These are phyloP conservation scores for Hypoxylon sp. DNA, from an alignment of 2,329 filamentous ascomycete species.

Conservation along the genomic window DNA sequence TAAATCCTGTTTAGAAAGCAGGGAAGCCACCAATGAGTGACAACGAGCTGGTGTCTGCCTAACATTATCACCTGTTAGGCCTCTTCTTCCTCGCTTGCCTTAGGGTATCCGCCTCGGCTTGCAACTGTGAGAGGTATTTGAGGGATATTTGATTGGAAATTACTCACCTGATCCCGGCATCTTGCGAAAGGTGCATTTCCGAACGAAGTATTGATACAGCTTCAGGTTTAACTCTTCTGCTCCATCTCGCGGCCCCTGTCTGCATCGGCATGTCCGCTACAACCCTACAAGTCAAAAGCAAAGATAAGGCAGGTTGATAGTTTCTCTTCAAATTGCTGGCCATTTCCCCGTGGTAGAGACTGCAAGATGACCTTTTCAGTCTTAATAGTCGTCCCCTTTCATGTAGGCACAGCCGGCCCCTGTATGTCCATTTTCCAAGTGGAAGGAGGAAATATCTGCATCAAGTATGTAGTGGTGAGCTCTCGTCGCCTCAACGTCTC, in stretches of 20 bases:
- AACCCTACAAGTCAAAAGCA: constrained; percentile 1
- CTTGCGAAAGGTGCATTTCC: constrained; percentile 21
- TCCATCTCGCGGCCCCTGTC: constrained; percentile 23
- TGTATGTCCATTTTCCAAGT: background rate
- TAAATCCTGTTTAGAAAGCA: constrained; percentile 32
- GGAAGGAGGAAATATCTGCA: background rate
- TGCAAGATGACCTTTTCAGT: background rate
- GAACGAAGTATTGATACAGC: constrained; percentile 4
- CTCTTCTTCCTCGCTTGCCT: constrained; percentile 6
- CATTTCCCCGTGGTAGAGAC: background rate
- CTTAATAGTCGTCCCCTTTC: constrained; percentile 4
- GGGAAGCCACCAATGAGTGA: constrained; percentile 25
- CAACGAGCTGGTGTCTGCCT: constrained; percentile 26
- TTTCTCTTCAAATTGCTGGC: background rate
- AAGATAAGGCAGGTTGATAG: background rate
- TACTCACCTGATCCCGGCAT: constrained; percentile 14
- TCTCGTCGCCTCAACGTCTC: background rate
- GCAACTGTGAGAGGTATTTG: background rate
- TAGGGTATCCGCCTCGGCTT: constrained; percentile 12
- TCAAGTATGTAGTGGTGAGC: constrained; percentile 2
- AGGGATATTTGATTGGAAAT: constrained; percentile 12
- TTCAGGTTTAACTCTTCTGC: constrained; percentile 22
- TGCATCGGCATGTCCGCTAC: constrained; percentile 21
- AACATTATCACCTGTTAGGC: constrained; percentile 23
- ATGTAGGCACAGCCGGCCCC: background rate